phyloP scores from a whole-genome alignment of 179 eudicot species.

The Heliamphora pulchella region DNA sequence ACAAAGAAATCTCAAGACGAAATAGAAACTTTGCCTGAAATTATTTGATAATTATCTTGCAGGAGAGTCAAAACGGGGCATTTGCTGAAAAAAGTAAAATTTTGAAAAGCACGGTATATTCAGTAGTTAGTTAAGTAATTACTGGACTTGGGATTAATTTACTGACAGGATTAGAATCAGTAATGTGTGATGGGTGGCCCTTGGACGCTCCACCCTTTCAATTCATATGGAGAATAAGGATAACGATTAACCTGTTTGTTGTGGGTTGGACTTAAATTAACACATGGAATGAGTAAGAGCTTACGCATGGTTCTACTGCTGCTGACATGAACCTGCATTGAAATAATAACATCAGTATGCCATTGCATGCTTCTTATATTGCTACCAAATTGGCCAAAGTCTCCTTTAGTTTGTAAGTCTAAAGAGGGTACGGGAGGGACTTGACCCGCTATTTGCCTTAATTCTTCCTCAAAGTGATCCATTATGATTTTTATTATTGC shows the following conservation, averaged over 20 bases:
- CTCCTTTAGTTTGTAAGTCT: background rate
- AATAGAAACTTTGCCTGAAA: too few species aligned
- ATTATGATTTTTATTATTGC: too few species aligned
- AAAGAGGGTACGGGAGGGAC: too few species aligned
- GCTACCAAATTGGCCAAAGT: background rate
- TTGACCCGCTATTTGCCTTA: too few species aligned
- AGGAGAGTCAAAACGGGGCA: background rate
- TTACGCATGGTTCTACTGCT: background rate
- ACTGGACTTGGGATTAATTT: slow-evolving; percentile 1
- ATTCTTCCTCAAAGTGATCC: too few species aligned
- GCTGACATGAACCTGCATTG: background rate
- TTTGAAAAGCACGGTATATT: background rate
- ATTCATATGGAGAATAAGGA: background rate
- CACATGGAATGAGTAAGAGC: background rate
- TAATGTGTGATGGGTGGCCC: background rate
- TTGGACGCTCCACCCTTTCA: background rate
- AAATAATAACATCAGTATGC: background rate
- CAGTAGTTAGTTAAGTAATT: background rate
- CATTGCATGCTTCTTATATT: background rate
- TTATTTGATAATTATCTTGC: background rate
- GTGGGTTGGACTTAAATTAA: background rate
- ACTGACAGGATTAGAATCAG: background rate
- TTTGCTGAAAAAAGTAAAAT: background rate
- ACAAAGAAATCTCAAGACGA: background rate
- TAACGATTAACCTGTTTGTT: background rate